Percentiles rank a stretch among this genome's conserved stretches.
Conservation (phyloP, 2,329 filamentous ascomycete genomes). For the Epichloe glyceriae region DNA sequence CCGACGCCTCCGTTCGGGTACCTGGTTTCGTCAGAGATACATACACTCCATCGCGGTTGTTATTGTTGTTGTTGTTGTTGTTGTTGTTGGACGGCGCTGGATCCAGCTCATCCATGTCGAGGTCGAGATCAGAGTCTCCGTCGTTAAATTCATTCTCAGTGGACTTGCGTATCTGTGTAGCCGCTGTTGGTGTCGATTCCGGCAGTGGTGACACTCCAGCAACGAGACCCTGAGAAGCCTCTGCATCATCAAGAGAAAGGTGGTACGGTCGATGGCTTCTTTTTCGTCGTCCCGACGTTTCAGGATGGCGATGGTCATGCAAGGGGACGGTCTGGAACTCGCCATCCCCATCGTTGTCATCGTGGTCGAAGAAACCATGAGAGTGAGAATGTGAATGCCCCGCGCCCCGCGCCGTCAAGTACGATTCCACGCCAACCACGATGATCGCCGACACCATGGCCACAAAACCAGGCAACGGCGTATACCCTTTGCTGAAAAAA, state of each 20-base stretch:
- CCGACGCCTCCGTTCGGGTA: slow-evolving; percentile 1
- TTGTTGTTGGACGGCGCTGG: slow-evolving; percentile 20
- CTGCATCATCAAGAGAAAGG: slow-evolving; percentile 38
- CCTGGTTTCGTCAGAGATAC: slow-evolving; percentile 18
- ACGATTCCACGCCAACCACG: slow-evolving; percentile 79
- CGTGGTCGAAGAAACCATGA: slow-evolving; percentile 36
- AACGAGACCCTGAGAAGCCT: slow-evolving; percentile 41
- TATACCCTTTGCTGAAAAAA: slow-evolving; percentile 70
- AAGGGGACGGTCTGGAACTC: slow-evolving; percentile 13
- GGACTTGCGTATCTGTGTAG: slow-evolving; percentile 14
- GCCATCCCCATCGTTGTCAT: slow-evolving; percentile 27
- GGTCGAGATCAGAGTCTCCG: slow-evolving; percentile 43
- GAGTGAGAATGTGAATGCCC: slow-evolving; percentile 47
- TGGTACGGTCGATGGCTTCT: slow-evolving; percentile 30
- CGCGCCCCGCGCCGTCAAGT: slow-evolving; percentile 61
- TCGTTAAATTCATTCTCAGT: slow-evolving; percentile 23
- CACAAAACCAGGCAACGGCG: slow-evolving; percentile 66
- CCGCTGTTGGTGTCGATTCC: slow-evolving; percentile 32
- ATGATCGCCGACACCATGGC: slow-evolving; percentile 72
- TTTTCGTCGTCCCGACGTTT: slow-evolving; percentile 26
- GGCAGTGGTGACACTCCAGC: slow-evolving; percentile 45
- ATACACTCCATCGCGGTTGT: slow-evolving; percentile 17
- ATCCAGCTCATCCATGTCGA: slow-evolving; percentile 49
- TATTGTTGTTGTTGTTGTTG: slow-evolving; percentile 11
- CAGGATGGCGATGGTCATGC: slow-evolving; percentile 10